phyloP scores from a whole-genome alignment of 2,329 filamentous ascomycete genomes.

The Fusarium agapanthi region DNA sequence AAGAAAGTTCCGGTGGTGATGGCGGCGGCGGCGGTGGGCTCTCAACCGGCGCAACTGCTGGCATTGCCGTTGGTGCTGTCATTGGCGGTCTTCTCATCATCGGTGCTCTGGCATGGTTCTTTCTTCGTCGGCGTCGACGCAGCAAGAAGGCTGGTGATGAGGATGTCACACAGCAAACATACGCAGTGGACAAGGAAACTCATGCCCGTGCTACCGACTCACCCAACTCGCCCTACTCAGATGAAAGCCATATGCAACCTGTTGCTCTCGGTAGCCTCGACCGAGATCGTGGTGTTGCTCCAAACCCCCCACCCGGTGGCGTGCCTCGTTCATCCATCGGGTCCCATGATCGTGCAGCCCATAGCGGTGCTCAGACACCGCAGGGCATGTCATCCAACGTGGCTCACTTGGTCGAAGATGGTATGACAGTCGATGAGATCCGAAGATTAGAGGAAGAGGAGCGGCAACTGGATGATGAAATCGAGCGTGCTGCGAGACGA shows the following conservation, averaged over 20 bases:
- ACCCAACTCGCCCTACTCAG: conserved; percentile 55
- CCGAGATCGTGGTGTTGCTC: conserved; percentile 10
- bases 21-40: conserved; percentile 42
- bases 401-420: conserved; percentile 66
- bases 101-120: conserved; percentile 52
- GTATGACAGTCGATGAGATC: conserved; percentile 67
- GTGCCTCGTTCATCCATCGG: conserved; percentile 27
- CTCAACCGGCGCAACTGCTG: conserved; percentile 55
- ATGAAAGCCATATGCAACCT: conserved; percentile 47
- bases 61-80: conserved; percentile 56
- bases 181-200: conserved; percentile 58
- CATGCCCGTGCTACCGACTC: conserved; percentile 49
- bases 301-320: conserved; percentile 14
- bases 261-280: conserved; percentile 29
- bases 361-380: conserved; percentile 38
- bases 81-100: conserved; percentile 52
- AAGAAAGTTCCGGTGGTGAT: background rate
- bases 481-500: conserved; percentile 55
- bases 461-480: conserved; percentile 63
- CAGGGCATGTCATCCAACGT: conserved; percentile 51
- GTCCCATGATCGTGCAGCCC: conserved; percentile 24
- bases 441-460: conserved; percentile 66
- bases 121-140: conserved; percentile 53
- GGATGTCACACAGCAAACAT: conserved; percentile 45
- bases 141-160: conserved; percentile 34